Evolutionary conservation across 148 eudicot genomes (phyloP), one percentile per base, ranked within the genome.

Genomic region (Chenopodium album): DNA sequence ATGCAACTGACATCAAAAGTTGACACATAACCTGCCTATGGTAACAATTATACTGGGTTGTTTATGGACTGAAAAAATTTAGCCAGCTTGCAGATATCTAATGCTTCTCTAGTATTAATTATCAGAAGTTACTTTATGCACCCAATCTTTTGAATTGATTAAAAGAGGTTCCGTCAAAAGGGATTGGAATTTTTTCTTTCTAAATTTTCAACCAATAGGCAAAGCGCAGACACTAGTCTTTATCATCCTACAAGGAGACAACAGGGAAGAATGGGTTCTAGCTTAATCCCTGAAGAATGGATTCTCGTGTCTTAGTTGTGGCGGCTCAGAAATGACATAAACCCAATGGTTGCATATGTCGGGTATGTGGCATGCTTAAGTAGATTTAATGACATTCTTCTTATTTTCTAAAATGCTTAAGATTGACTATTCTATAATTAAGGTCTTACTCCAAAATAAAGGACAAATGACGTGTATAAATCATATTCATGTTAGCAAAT

Each of bases 41-140:
- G 73, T 20, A 37, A 71, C 23, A 7, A 1, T 31, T 31, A 31
- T 31, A 31, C 31, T 31, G 31, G 1, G 31, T 31, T 31, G 31
- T 31, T 31, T 31, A 31, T 0, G 31, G 31, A 31, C 31, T 31
- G 1, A 31, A 1, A 31, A 31, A 71, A 37, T 37, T 37, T 32
- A 37, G 73, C 44, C 4, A 71, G 3, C 48, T 70, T 37, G 28
- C 17, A 32, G 10, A 34, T 70, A 5, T 34, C 9, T 17, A 34
- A 2, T 0, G 54, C 32, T 44, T 46, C 17, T 41, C 7, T 20
- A 5, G 46, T 46, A 4, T 23, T 26, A 47, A 26, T 73, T 0
- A 32, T 67, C 44, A 66, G 46, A 78, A 67, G 62, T 66, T 44
- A 66, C 73, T 78, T 56, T 8, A 66, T 6, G 62, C 63, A 66